A percentile compares a stretch with the other conserved stretches of the same genome.
phyloP scores from a whole-genome alignment of 495 filamentous ascomycete genomes.

The Aspergillus kassunensis region DNA sequence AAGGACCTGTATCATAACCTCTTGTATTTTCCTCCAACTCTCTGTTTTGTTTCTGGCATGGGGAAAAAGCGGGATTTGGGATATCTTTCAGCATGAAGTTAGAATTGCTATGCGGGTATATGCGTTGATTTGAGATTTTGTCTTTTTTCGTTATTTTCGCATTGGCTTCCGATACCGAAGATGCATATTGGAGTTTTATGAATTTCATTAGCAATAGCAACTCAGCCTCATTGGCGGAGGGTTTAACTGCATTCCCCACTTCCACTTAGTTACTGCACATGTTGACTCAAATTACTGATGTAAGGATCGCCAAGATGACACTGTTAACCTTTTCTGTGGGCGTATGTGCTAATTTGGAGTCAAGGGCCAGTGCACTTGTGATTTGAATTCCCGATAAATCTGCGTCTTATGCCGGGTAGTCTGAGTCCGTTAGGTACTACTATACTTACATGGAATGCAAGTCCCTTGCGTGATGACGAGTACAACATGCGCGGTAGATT shows the following conservation, averaged over 20 bases:
- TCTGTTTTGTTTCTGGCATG: conserved; percentile 22
- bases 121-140: conserved; percentile 1
- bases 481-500: no score
- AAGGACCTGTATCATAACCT: conserved; percentile 21
- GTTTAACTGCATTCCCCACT: no score
- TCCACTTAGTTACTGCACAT: no score
- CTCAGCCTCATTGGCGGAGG: background rate
- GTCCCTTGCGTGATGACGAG: background rate
- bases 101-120: conserved; percentile 10
- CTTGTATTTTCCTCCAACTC: conserved; percentile 16
- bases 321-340: no score
- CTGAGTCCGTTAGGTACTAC: background rate
- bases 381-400: background rate
- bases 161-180: background rate
- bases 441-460: background rate
- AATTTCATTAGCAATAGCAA: conserved; percentile 4
- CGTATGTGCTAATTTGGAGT: no score
- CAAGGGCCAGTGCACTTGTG: background rate
- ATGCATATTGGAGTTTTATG: conserved; percentile 9
- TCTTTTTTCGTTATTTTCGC: background rate
- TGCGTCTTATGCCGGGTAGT: background rate
- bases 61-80: conserved; percentile 23
- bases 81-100: conserved; percentile 18
- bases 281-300: no score
- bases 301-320: background rate